A percentile compares a stretch with the other conserved stretches of the same genome.
These are phyloP conservation scores for Pseudogymnoascus sp. DNA, from an alignment of 2,329 filamentous ascomycete genomes.

Conservation along the genomic window DNA sequence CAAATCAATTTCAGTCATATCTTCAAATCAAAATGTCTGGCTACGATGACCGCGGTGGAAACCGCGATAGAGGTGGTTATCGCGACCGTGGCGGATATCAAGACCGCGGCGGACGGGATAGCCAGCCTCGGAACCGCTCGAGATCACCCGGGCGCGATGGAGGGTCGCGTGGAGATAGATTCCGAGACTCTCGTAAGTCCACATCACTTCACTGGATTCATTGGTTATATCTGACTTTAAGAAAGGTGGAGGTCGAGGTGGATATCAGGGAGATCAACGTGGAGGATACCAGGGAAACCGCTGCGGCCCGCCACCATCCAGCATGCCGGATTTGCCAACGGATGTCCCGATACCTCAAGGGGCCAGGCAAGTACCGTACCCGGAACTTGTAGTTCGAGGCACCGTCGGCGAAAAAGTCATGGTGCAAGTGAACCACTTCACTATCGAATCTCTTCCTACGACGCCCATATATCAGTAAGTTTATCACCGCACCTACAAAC, in stretches of 20 bases:
- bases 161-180: not conserved
- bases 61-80: not conserved
- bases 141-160: not conserved
- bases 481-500: too few relatives aligned
- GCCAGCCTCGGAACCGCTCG: not conserved
- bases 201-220: not conserved
- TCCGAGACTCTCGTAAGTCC: constrained; percentile 3
- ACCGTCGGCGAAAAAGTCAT: not conserved
- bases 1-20: not conserved
- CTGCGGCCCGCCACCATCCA: constrained; percentile 7
- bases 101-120: not conserved
- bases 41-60: not conserved
- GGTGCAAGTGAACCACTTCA: constrained; percentile 7
- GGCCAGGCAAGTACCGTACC: too few relatives aligned
- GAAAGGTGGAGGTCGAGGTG: not conserved
- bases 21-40: not conserved
- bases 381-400: too few relatives aligned
- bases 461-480: constrained; percentile 10
- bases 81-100: not conserved
- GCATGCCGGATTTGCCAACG: constrained; percentile 1
- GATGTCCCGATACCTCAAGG: not conserved
- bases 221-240: not conserved
- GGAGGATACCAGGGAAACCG: constrained; percentile 12
- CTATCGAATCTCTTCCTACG: too few relatives aligned
- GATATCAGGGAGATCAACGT: constrained; percentile 18